Base-by-base conservation (phyloP, 2,329 filamentous ascomycete genomes). In the Xylariaceae sp. region DNA sequence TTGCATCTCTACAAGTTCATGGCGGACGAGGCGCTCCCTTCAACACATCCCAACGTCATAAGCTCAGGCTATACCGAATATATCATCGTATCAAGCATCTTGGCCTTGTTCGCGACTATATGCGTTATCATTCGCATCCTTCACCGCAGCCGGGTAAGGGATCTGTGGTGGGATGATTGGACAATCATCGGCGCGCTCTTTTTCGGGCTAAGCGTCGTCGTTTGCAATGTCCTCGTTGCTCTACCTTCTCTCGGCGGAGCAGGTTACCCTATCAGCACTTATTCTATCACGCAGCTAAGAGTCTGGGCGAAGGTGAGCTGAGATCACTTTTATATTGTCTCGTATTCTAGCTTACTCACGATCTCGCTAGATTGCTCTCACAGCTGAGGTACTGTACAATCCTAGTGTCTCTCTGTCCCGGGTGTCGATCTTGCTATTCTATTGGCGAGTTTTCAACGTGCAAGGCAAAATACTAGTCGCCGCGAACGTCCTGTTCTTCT, bases 121-220 rank as follows among this genome's bases (percentile, higher is more conserved):
- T 33, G 25, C 25, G 19, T 41, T 21, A 16, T 6, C 6, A 23
- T 41, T 22, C 39, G 39, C 16, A 22, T 41, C 6, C n/a, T 17
- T 14, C 27, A 41, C 5, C 39, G 39, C 17, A 11, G 6, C 11
- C 14, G 20, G 19, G 27, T 5, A 3, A 8, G 16, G 6, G 29
- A 39, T 14, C n/a, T 35, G 22, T n/a, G 42, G 20, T 44, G 36
- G 42, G 42, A 44, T 38, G 42, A 44, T 19, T 44, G 36, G 42
- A 40, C 36, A 6, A 39, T 44, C 5, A 6, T 44, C 10, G 14
- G 6, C 4, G 23, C 42, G 12, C 17, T 39, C 2, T 17, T 35
- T n/a, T 6, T 22, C 4, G 21, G 10, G 2, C 16, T 44, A 7
- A 37, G 35, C 34, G n/a, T 44, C 11, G 34, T 44, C 20, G 23